Percentiles rank a stretch among this genome's conserved stretches.
phyloP scores from a whole-genome alignment of 148 eudicot species.

The Rhododendron griersonianum region DNA sequence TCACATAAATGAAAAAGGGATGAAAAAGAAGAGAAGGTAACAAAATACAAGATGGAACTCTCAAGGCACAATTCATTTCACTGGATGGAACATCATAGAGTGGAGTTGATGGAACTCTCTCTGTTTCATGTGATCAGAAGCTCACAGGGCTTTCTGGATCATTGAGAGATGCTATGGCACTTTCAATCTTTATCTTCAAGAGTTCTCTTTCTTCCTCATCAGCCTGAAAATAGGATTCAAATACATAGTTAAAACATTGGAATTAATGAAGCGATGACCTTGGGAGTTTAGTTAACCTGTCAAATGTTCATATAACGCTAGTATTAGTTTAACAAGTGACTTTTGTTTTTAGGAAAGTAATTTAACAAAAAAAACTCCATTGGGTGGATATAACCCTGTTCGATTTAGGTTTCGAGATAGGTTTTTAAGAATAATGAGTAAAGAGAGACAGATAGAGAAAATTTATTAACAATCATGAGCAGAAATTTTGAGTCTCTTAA shows the following conservation, averaged over 20 bases:
- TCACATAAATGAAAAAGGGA: background rate
- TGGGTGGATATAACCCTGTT: too few relatives aligned
- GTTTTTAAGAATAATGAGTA: too few relatives aligned
- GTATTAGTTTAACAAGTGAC: too few relatives aligned
- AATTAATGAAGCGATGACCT: background rate
- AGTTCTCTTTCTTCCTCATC: constrained; percentile 44
- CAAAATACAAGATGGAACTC: background rate
- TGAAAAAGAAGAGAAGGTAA: background rate
- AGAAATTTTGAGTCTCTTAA: too few relatives aligned
- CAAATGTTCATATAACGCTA: background rate
- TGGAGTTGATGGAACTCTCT: background rate
- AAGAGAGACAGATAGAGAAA: too few relatives aligned
- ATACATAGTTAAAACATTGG: background rate
- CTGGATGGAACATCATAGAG: background rate
- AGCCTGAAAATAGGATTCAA: constrained; percentile 27
- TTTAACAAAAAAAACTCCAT: too few relatives aligned
- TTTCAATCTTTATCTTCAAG: constrained; percentile 39
- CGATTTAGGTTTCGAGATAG: too few relatives aligned
- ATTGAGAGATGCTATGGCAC: constrained; percentile 39
- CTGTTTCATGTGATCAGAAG: background rate
- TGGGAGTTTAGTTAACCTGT: background rate
- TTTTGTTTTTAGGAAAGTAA: too few relatives aligned
- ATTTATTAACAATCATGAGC: too few relatives aligned
- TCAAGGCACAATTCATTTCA: background rate
- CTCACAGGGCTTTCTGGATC: constrained; percentile 40